Evolutionary conservation across 1,139 yeast species (phyloP).

Genomic region (Zygoascus meyerae): DNA sequence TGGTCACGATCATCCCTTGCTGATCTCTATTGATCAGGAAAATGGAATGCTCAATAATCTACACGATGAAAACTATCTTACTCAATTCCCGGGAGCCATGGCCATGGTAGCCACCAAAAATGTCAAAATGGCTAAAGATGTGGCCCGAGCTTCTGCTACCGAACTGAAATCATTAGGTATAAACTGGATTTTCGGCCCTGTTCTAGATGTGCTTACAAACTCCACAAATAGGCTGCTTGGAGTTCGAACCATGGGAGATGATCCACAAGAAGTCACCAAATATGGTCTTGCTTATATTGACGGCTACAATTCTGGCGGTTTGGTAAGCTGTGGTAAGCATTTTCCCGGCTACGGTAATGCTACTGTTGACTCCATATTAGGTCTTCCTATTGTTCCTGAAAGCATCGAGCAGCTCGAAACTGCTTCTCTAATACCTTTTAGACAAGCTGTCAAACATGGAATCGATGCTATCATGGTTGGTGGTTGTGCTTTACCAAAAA

Average conservation of each 20-base stretch:
- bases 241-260: constrained; percentile 58
- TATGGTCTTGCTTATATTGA: constrained; percentile 51
- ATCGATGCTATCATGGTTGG: constrained; percentile 58
- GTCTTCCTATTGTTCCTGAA: constrained; percentile 56
- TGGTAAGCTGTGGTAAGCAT: constrained; percentile 56
- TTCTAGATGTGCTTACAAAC: constrained; percentile 56
- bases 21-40: constrained; percentile 43
- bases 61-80: constrained; percentile 47
- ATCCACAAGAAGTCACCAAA: constrained; percentile 51
- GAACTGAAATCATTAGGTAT: constrained; percentile 54
- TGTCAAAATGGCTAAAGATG: constrained; percentile 45
- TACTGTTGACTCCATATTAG: constrained; percentile 51
- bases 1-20: constrained; percentile 49
- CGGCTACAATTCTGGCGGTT: constrained; percentile 53
- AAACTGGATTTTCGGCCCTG: constrained; percentile 57
- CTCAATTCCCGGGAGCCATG: constrained; percentile 65
- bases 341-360: constrained; percentile 67
- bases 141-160: constrained; percentile 50
- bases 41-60: constrained; percentile 50
- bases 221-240: constrained; percentile 55
- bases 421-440: constrained; percentile 50
- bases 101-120: constrained; percentile 57
- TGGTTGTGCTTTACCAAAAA: constrained; percentile 65
- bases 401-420: constrained; percentile 49
- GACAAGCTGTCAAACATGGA: constrained; percentile 44